Evolutionary conservation across 129 eudicot species (phyloP).

Genomic region (Pittosporum tobira): DNA sequence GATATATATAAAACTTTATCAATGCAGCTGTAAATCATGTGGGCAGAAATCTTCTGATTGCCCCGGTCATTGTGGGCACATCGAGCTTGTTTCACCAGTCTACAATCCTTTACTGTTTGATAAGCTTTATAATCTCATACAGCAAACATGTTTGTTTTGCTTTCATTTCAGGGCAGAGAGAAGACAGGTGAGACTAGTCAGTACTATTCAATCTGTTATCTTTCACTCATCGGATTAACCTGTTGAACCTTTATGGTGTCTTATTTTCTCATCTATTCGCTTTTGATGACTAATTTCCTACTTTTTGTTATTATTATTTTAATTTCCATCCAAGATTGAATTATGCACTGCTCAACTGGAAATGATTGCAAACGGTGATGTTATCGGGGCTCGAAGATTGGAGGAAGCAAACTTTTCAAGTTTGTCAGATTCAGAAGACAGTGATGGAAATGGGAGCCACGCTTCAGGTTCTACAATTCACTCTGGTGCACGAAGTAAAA

Average conservation of each 20-base stretch:
- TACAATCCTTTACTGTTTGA: conserved; percentile 70
- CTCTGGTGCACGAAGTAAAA: conserved; percentile 17
- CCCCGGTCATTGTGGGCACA: conserved; percentile 94
- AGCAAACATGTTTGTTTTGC: conserved; percentile 61
- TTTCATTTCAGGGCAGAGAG: conserved; percentile 40
- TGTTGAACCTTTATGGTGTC: not conserved
- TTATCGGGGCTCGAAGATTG: conserved; percentile 52
- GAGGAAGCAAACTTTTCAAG: conserved; percentile 9
- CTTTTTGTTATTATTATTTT: not conserved
- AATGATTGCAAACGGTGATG: conserved; percentile 58
- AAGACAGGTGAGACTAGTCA: conserved; percentile 34
- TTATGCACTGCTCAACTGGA: conserved; percentile 47
- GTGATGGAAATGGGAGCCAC: conserved; percentile 49
- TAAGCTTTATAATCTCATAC: conserved; percentile 45
- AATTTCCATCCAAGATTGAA: conserved; percentile 35
- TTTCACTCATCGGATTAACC: not conserved
- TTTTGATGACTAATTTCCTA: not conserved
- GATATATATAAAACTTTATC: not conserved
- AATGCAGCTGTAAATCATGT: conserved; percentile 70
- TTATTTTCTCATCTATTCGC: not conserved
- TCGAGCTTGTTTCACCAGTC: conserved; percentile 59
- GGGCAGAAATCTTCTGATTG: conserved; percentile 53
- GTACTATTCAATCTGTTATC: not conserved
- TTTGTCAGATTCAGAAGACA: conserved; percentile 39
- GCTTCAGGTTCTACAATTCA: conserved; percentile 26